Percentiles rank a stretch among this genome's conserved stretches.
These are phyloP conservation scores for Prunus padus DNA, from an alignment of 306 rosid species.

Conservation along the genomic window DNA sequence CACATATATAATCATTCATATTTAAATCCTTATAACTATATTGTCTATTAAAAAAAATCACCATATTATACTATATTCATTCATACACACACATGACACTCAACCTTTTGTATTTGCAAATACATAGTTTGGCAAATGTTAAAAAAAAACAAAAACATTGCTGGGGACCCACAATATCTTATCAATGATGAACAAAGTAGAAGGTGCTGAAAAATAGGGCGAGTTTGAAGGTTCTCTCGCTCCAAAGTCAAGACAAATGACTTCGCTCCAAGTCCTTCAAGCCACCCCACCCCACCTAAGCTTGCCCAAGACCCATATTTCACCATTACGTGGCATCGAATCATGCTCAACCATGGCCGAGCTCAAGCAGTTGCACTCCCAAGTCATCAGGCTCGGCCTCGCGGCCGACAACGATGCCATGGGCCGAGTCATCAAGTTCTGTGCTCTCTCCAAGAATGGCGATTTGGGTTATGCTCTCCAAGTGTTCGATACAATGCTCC, in stretches of 20 bases:
- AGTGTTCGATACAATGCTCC: conserved; percentile 40
- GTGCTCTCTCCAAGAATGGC: conserved; percentile 40
- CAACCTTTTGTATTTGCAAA: no score
- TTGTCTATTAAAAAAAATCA: no score
- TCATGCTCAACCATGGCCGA: conserved; percentile 52
- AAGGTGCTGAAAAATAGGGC: neutral
- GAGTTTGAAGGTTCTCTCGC: neutral
- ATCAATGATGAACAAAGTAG: neutral
- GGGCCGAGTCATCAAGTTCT: conserved; percentile 53
- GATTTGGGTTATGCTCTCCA: conserved; percentile 49
- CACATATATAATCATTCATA: no score
- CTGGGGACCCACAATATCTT: neutral
- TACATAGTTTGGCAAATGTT: neutral
- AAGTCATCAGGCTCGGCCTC: conserved; percentile 52
- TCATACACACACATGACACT: no score
- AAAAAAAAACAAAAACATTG: neutral
- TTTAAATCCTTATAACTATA: no score
- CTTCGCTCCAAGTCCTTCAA: conserved; percentile 24
- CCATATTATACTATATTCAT: no score
- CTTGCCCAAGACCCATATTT: conserved; percentile 11
- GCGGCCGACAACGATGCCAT: conserved; percentile 48
- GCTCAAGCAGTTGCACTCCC: conserved; percentile 58
- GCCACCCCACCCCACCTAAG: conserved; percentile 7
- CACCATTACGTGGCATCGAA: conserved; percentile 14
- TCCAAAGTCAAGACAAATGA: neutral